Conservation (phyloP, 164 flowering plant species). For the Macadamia integrifolia region DNA sequence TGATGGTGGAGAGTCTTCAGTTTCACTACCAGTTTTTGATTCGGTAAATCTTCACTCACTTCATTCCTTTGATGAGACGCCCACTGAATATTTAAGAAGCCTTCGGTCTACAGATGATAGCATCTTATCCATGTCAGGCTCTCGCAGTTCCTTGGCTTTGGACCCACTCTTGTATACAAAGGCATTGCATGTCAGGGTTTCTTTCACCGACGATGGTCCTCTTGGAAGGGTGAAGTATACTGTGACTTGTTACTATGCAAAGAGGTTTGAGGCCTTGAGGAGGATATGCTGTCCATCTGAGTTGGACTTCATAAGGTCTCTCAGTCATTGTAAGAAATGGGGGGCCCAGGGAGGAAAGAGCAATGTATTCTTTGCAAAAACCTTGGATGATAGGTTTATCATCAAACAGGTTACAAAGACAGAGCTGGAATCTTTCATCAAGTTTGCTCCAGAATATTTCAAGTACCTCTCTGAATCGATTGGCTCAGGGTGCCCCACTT, state of each 20-base stretch:
- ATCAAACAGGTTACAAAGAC: conserved; percentile 94
- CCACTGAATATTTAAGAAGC: conserved; percentile 44
- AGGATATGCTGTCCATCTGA: conserved; percentile 80
- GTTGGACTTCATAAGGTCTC: conserved; percentile 77
- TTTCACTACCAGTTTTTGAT: conserved; percentile 41
- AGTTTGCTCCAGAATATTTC: conserved; percentile 88
- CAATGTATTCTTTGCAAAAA: conserved; percentile 93
- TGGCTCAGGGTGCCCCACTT: conserved; percentile 69
- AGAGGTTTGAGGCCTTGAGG: conserved; percentile 81
- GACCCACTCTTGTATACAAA: conserved; percentile 68
- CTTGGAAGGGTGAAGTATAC: conserved; percentile 78
- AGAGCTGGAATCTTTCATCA: conserved; percentile 86
- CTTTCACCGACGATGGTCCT: conserved; percentile 63
- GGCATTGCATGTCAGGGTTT: conserved; percentile 65
- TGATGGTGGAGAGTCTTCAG: conserved; percentile 37
- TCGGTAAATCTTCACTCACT: conserved; percentile 28
- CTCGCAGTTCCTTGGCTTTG: conserved; percentile 46
- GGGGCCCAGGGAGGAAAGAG: conserved; percentile 99
- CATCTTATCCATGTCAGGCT: conserved; percentile 45
- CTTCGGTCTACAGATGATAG: conserved; percentile 63
- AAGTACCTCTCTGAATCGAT: conserved; percentile 85
- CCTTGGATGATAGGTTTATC: conserved; percentile 88
- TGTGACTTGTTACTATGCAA: conserved; percentile 84
- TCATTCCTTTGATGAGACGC: conserved; percentile 47
- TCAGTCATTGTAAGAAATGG: conserved; percentile 97